These are phyloP conservation scores for Candida sanyaensis DNA, from an alignment of 1,139 yeast species.

Conservation along the genomic window DNA sequence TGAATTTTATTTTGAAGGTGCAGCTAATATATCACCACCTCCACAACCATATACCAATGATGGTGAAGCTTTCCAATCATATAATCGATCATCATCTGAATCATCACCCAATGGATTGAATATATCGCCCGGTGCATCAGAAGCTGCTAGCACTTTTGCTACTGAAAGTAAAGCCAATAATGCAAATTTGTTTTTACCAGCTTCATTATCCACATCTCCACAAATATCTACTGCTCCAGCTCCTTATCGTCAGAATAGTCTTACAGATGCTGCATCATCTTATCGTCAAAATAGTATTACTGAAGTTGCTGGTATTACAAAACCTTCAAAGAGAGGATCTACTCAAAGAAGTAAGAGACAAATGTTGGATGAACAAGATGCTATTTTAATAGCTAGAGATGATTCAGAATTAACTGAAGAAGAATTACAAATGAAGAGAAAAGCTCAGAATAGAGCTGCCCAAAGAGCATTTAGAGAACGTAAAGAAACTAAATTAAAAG, in stretches of 20 bases:
- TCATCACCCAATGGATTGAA: conserved; percentile 13
- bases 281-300: not conserved
- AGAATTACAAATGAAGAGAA: conserved; percentile 56
- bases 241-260: not conserved
- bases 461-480: conserved; percentile 89
- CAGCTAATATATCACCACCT: conserved; percentile 4
- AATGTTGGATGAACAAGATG: conserved; percentile 39
- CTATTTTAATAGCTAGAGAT: conserved; percentile 38
- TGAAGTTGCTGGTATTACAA: not conserved
- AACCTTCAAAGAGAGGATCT: not conserved
- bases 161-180: conserved; percentile 3
- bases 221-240: not conserved
- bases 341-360: conserved; percentile 22
- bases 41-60: conserved; percentile 2
- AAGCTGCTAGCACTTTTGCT: conserved; percentile 9
- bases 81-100: conserved; percentile 6
- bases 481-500: conserved; percentile 72
- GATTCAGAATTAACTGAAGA: conserved; percentile 48
- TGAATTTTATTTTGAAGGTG: conserved; percentile 2
- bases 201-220: not conserved
- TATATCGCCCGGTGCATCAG: conserved; percentile 15
- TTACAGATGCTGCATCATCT: not conserved
- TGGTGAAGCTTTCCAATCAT: not conserved
- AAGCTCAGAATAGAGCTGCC: conserved; percentile 87
- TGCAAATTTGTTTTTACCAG: not conserved